Conservation (phyloP, 2,329 filamentous ascomycete species). For the Tolypocladium paradoxum region DNA sequence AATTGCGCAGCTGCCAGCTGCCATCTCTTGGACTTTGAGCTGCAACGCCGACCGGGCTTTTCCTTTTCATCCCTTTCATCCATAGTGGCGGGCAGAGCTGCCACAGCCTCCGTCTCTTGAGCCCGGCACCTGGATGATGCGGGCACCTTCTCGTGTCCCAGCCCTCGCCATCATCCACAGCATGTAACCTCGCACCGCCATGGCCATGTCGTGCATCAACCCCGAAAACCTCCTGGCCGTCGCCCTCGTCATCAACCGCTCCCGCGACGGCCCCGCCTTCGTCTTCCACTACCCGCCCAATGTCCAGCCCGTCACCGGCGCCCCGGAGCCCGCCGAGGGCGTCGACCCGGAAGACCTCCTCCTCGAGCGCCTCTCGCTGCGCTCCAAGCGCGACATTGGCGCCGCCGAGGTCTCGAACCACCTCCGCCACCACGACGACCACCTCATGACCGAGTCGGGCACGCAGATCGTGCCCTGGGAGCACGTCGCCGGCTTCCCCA, state of each 20-base stretch:
- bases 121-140: not conserved
- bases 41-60: too few relatives aligned
- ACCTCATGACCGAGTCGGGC: slow-evolving; percentile 43
- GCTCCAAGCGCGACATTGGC: slow-evolving; percentile 18
- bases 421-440: slow-evolving; percentile 42
- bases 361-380: slow-evolving; percentile 33
- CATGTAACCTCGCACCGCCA: not conserved
- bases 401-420: slow-evolving; percentile 30
- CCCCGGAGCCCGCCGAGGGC: slow-evolving; percentile 20
- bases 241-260: slow-evolving; percentile 62
- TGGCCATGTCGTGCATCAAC: slow-evolving; percentile 38
- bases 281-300: slow-evolving; percentile 82
- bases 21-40: not conserved
- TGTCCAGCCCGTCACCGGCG: slow-evolving; percentile 27
- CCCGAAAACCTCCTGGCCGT: slow-evolving; percentile 54
- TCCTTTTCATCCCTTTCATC: too few relatives aligned
- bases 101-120: not conserved
- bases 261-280: slow-evolving; percentile 67
- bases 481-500: slow-evolving; percentile 60
- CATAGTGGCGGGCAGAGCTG: too few relatives aligned
- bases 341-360: slow-evolving; percentile 41
- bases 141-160: not conserved
- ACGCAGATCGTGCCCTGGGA: slow-evolving; percentile 58
- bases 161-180: not conserved
- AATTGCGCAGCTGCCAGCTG: not conserved